These are phyloP conservation scores for Serpula lacrymans DNA, from an alignment of 768 basidiomycete genomes.

Conservation along the genomic window DNA sequence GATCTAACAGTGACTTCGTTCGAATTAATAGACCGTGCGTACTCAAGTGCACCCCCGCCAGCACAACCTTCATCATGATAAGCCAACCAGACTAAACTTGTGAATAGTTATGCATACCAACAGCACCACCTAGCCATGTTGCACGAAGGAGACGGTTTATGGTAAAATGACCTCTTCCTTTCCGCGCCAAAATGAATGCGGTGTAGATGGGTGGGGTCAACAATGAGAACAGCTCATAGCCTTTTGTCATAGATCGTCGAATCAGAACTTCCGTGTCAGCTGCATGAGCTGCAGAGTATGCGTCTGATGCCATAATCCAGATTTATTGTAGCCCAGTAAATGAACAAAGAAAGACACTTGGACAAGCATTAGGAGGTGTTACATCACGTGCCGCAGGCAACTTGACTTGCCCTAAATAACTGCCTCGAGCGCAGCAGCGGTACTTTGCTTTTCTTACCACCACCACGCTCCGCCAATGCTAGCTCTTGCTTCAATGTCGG, in stretches of 20 bases:
- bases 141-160: slow-evolving; percentile 65
- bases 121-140: slow-evolving; percentile 67
- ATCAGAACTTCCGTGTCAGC: slow-evolving; percentile 67
- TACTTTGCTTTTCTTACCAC: slow-evolving; percentile 11
- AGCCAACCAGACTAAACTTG: background rate
- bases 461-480: slow-evolving; percentile 11
- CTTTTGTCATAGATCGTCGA: slow-evolving; percentile 60
- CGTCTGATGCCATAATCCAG: slow-evolving; percentile 13
- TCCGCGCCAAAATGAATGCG: slow-evolving; percentile 48
- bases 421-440: background rate
- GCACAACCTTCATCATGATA: slow-evolving; percentile 41
- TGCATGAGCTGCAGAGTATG: slow-evolving; percentile 31
- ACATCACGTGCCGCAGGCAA: slow-evolving; percentile 30
- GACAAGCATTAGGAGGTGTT: background rate
- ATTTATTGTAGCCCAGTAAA: background rate
- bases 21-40: slow-evolving; percentile 54
- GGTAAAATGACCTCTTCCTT: slow-evolving; percentile 51
- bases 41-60: slow-evolving; percentile 55
- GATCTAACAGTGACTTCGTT: slow-evolving; percentile 45
- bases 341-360: no score
- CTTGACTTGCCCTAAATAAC: slow-evolving; percentile 14
- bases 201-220: slow-evolving; percentile 61
- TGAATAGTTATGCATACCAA: slow-evolving; percentile 39
- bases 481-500: slow-evolving; percentile 20
- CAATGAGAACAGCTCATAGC: slow-evolving; percentile 66